phyloP scores from a whole-genome alignment of 2,329 filamentous ascomycete genomes.

The Cladosporium sp. region DNA sequence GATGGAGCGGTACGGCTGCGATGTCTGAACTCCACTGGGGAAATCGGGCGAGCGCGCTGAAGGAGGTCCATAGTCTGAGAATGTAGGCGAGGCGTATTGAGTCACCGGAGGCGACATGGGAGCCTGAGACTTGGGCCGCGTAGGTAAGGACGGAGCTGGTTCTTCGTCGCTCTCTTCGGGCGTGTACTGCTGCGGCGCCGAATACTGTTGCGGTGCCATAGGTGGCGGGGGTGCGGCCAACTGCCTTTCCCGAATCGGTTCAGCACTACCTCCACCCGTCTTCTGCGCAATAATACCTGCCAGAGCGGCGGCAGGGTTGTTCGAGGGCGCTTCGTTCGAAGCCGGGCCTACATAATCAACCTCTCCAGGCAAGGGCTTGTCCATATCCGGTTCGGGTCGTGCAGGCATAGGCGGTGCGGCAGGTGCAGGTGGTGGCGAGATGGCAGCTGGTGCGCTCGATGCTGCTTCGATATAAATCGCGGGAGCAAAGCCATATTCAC shows the following conservation, averaged over 20 bases:
- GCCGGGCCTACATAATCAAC: constrained; percentile 45
- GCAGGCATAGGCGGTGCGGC: constrained; percentile 42
- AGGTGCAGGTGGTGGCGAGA: constrained; percentile 20
- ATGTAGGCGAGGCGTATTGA: constrained; percentile 34
- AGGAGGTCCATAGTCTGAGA: constrained; percentile 38
- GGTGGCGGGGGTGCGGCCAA: constrained; percentile 55
- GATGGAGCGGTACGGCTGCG: constrained; percentile 55
- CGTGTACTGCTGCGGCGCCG: constrained; percentile 57
- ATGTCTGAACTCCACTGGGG: constrained; percentile 48
- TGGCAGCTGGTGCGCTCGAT: constrained; percentile 49
- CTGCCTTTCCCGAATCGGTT: constrained; percentile 30
- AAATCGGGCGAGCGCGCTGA: constrained; percentile 38
- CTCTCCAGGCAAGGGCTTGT: constrained; percentile 42
- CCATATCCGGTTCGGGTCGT: constrained; percentile 38
- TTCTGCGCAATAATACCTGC: constrained; percentile 54
- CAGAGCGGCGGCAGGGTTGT: constrained; percentile 60
- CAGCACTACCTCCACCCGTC: constrained; percentile 40
- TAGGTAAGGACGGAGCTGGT: constrained; percentile 60
- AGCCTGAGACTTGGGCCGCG: constrained; percentile 59
- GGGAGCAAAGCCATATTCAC: constrained; percentile 90
- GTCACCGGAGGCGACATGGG: constrained; percentile 40
- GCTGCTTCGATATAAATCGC: constrained; percentile 89
- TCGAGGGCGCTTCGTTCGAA: constrained; percentile 38
- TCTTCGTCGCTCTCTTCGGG: constrained; percentile 70
- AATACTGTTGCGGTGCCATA: constrained; percentile 51